Evolutionary conservation across 352 stramenopile genomes (phyloP), one percentile per base, ranked within the genome.

Genomic region (Pythium phragmiticola): DNA sequence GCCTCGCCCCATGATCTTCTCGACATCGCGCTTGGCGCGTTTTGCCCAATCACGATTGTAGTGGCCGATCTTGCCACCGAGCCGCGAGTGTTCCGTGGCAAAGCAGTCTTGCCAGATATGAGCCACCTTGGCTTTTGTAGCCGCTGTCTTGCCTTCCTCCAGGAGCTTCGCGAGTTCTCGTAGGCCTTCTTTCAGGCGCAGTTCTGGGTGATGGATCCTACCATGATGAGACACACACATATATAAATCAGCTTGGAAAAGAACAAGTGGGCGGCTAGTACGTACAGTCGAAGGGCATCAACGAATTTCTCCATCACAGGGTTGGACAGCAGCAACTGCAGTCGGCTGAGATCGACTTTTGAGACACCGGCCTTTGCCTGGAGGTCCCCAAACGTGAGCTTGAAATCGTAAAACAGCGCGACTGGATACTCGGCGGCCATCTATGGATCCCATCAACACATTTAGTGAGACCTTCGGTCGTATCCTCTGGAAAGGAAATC

Each of bases 361-460:
- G 76, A 77, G 14, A 19, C 8, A 11, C 17, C 17, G 17, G 57
- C 34, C 9, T 63, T 71, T 11, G 68, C 23, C 11, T 52, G 48
- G 3, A 75, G 74, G 19, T 72, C 74, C 21, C 57, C 70, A 42
- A 72, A 88, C 0, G 84, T 88, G 33, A 93, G 71, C 59, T 84
- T 87, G 62, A 90, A 95, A 46, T 95, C 86, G 58, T 92, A 95
- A 49, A 92, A 94, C 7, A 95, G 67, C 11, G 86, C 82, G 8
- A 68, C 70, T 5, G 84, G 80, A 55, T 91, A 95, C 58, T 91
- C 77, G 7, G 71, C 69, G 2, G 86, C 86, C 65, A 93, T 85
- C 85, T 92, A 49, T 26, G 28, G 23, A 13, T 23, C 39, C 28
- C 46, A 55, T 11, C 46, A 0, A 21, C 50, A 51, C 5, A 49